Base-by-base conservation (phyloP, 352 stramenopile species). In the Plasmopara viticola region DNA sequence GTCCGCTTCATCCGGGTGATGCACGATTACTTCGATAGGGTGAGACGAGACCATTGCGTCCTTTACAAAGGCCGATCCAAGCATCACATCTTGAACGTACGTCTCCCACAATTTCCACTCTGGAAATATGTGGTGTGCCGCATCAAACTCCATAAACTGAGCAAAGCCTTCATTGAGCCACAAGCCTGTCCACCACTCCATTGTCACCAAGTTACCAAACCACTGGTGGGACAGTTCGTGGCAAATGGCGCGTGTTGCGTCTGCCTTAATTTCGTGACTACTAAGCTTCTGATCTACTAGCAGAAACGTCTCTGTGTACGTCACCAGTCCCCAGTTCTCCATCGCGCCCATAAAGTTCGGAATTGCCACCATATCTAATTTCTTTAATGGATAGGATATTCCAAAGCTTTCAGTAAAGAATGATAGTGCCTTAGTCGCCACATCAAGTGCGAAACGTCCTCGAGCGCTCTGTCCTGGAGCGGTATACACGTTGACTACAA, bases 121-220 rank as follows among this genome's bases (percentile, higher is more conserved):
- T 0, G 94, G 94, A 66, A 97, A 98, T 18, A 98, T 82, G 18
- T 77, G 51, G 64, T 98, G 68, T 0, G 94, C 81, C n/a, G 93
- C 90, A 35, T 90, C 91, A 59, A 97, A 96, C 72, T 99, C 92
- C 70, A 97, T 97, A 76, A 92, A 99, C 40, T 80, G 88, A 9
- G 96, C 96, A 66, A 99, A 99, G 7, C 95, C 95, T 68, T 99
- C 97, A 71, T 99, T 99, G 7, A 99, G 77, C 91, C 91, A 98
- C 4, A 98, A 72, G 20, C 89, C 86, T 9, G 89, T 94, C 90
- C 91, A 98, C 76, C 96, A 99, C 7, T 90, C 80, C 95, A 99
- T 99, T 20, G 97, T 99, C 28, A 99, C 97, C 4, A 99, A 78
- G 64, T 99, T 98, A 34, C 96, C 95, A 55, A 98, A 98, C 80